phyloP scores from a whole-genome alignment of 2,329 filamentous ascomycete genomes.

The Colletotrichum theobromicola region DNA sequence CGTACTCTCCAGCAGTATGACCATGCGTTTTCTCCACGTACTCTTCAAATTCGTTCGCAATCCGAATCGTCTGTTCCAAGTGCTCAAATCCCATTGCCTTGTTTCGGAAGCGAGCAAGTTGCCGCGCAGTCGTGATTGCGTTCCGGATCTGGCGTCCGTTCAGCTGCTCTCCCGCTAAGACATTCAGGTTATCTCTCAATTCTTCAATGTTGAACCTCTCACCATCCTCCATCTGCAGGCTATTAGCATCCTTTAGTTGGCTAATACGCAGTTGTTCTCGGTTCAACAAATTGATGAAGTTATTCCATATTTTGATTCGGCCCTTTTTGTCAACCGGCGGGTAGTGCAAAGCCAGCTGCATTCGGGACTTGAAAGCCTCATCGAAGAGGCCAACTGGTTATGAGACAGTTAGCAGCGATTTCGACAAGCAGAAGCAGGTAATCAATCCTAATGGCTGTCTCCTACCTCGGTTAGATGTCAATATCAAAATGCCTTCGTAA shows the following conservation, averaged over 20 bases:
- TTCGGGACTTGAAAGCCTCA: conserved; percentile 40
- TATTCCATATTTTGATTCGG: conserved; percentile 32
- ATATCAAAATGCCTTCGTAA: conserved; percentile 17
- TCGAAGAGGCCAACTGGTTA: conserved; percentile 39
- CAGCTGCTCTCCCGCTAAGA: conserved; percentile 38
- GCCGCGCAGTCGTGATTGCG: conserved; percentile 31
- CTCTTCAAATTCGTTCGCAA: not conserved
- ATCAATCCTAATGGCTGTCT: too few relatives aligned
- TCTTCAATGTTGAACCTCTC: not conserved
- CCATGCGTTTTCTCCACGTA: not conserved
- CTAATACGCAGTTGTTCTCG: not conserved
- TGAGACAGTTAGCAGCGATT: not conserved
- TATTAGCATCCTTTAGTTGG: not conserved
- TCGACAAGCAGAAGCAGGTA: too few relatives aligned
- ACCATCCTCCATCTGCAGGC: conserved; percentile 6
- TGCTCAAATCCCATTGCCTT: not conserved
- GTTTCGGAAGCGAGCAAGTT: conserved; percentile 10
- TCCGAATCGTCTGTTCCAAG: not conserved
- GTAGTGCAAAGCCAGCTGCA: conserved; percentile 35
- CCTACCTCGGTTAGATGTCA: conserved; percentile 30
- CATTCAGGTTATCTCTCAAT: not conserved
- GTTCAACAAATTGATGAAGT: conserved; percentile 28
- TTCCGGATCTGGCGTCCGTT: conserved; percentile 51
- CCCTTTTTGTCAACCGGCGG: conserved; percentile 26
- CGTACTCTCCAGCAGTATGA: too few relatives aligned